Evolutionary conservation across 495 filamentous ascomycete species (phyloP).

Genomic region (Endocarpon pusillum): DNA sequence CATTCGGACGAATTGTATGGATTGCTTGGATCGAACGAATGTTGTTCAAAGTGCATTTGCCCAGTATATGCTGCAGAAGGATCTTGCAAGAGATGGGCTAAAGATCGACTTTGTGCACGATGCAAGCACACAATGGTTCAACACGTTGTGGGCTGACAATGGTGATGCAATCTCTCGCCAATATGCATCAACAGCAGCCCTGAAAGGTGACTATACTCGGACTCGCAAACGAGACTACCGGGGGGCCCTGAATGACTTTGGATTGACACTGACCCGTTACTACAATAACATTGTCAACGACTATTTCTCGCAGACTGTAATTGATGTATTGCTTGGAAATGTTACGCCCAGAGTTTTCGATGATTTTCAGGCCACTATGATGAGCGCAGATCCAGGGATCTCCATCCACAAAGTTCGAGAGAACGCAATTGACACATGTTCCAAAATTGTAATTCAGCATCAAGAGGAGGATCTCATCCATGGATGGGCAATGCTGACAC

Average conservation of each 20-base stretch:
- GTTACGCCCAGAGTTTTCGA: conserved; percentile 67
- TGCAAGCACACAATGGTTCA: conserved; percentile 74
- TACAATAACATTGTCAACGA: conserved; percentile 81
- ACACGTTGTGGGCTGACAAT: conserved; percentile 90
- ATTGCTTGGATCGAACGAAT: conserved; percentile 87
- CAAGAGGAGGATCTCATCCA: conserved; percentile 64
- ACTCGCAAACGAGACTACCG: conserved; percentile 78
- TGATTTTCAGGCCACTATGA: conserved; percentile 81
- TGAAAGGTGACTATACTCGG: conserved; percentile 91
- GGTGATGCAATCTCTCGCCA: conserved; percentile 43
- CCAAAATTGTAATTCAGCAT: conserved; percentile 71
- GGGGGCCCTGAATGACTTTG: conserved; percentile 88
- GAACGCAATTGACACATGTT: conserved; percentile 72
- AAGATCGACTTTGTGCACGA: conserved; percentile 50
- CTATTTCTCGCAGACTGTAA: conserved; percentile 84
- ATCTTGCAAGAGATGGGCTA: conserved; percentile 58
- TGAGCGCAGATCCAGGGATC: conserved; percentile 71
- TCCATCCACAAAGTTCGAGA: conserved; percentile 69
- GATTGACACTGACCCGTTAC: conserved; percentile 55
- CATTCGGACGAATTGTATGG: conserved; percentile 90
- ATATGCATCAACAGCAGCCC: conserved; percentile 76
- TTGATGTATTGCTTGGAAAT: conserved; percentile 87
- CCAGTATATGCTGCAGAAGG: conserved; percentile 54
- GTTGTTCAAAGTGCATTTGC: conserved; percentile 81
- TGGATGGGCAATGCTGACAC: conserved; percentile 67